Evolutionary conservation across 345 rosid species (phyloP).

Genomic region (Moricandia moricandioides): DNA sequence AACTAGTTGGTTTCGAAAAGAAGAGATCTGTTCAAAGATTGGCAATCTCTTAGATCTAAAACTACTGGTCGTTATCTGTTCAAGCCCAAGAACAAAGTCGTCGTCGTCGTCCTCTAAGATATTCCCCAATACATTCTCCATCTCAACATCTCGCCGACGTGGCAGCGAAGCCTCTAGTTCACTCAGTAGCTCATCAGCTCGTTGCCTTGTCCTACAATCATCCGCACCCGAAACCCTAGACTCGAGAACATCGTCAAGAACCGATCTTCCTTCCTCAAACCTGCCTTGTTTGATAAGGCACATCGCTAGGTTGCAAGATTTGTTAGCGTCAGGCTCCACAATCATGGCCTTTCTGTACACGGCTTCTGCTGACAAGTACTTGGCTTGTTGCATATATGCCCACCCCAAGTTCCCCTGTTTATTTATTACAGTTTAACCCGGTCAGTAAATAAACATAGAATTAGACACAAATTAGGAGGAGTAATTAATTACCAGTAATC

Average conservation of each 20-base stretch:
- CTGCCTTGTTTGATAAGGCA: slow-evolving; percentile 72
- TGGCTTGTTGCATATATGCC: slow-evolving; percentile 93
- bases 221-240: slow-evolving; percentile 55
- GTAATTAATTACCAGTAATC: slow-evolving; percentile 56
- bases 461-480: background rate
- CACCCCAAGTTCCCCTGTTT: slow-evolving; percentile 93
- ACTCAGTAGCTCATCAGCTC: slow-evolving; percentile 53
- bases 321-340: slow-evolving; percentile 84
- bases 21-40: slow-evolving; percentile 79
- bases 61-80: slow-evolving; percentile 45
- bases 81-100: slow-evolving; percentile 63
- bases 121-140: slow-evolving; percentile 37
- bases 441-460: background rate
- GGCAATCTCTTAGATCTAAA: slow-evolving; percentile 78
- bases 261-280: slow-evolving; percentile 47
- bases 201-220: slow-evolving; percentile 49
- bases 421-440: background rate
- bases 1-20: slow-evolving; percentile 60
- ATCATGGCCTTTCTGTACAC: slow-evolving; percentile 82
- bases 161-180: slow-evolving; percentile 44
- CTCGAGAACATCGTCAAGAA: slow-evolving; percentile 45
- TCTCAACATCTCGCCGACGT: slow-evolving; percentile 18
- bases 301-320: slow-evolving; percentile 73
- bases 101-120: slow-evolving; percentile 56
- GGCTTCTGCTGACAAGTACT: slow-evolving; percentile 77